These are phyloP conservation scores for Capillidium heterosporum DNA, from an alignment of 371 early-diverging fungal genomes.

Conservation along the genomic window DNA sequence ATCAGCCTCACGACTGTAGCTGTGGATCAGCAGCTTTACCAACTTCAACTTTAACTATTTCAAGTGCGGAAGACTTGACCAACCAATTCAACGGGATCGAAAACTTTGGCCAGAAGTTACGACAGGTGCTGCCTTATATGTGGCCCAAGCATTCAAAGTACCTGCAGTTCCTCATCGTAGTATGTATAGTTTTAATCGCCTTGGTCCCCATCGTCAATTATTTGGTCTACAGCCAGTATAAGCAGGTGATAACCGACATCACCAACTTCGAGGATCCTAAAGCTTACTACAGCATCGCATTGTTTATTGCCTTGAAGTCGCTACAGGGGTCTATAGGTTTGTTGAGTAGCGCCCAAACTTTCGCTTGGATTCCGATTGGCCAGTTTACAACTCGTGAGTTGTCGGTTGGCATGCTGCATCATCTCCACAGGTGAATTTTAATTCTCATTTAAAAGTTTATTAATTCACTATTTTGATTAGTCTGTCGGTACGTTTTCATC, in stretches of 20 bases:
- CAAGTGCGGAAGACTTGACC: neutral
- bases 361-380: constrained; percentile 79
- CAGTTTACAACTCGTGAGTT: constrained; percentile 77
- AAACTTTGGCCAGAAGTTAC: neutral
- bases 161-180: constrained; percentile 45
- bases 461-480: constrained; percentile 10
- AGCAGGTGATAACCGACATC: constrained; percentile 17
- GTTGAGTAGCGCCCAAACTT: constrained; percentile 53
- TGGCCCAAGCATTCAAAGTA: constrained; percentile 48
- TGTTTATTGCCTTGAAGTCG: constrained; percentile 49
- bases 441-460: neutral
- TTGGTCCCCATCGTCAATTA: constrained; percentile 61
- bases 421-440: constrained; percentile 34
- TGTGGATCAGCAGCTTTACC: too few relatives aligned
- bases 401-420: constrained; percentile 69
- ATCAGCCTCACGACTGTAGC: too few relatives aligned
- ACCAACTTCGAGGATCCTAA: neutral
- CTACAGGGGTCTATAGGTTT: constrained; percentile 69
- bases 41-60: neutral
- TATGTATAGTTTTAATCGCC: constrained; percentile 41
- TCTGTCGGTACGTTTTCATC: constrained; percentile 71
- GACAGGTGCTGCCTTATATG: constrained; percentile 55
- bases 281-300: constrained; percentile 1
- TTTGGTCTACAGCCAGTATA: constrained; percentile 58
- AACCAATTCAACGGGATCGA: constrained; percentile 3